phyloP scores from a whole-genome alignment of 441 rosid species.

The Isatis lusitanica region DNA sequence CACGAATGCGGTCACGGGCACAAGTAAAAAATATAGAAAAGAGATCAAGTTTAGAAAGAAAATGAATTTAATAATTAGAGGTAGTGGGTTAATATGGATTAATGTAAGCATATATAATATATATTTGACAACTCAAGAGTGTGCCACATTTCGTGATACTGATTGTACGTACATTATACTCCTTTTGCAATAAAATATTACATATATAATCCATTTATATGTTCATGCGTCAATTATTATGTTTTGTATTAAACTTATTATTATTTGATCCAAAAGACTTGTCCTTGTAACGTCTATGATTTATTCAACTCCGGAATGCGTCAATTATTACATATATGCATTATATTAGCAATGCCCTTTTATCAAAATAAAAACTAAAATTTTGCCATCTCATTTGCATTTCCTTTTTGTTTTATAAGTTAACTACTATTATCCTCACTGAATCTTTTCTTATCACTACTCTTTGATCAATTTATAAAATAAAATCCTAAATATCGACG shows the following conservation, averaged over 20 bases:
- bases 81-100: constrained; percentile 11
- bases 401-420: neutral
- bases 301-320: constrained; percentile 10
- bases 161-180: neutral
- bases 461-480: neutral
- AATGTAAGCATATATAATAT: neutral
- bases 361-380: neutral
- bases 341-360: neutral
- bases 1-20: constrained; percentile 16
- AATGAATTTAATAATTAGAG: neutral
- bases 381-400: too few relatives aligned
- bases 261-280: constrained; percentile 33
- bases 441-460: neutral
- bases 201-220: neutral
- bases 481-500: neutral
- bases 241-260: neutral
- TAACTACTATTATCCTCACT: neutral
- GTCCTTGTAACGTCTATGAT: constrained; percentile 27
- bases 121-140: constrained; percentile 9
- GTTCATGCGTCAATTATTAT: constrained; percentile 3
- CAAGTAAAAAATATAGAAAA: neutral
- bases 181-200: neutral
- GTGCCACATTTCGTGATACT: constrained; percentile 19
- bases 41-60: neutral
- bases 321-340: neutral